Percentiles rank a stretch among this genome's conserved stretches.
Evolutionary conservation across 768 basidiomycete genomes (phyloP).

Genomic region (Termitomyces bulborhizus): DNA sequence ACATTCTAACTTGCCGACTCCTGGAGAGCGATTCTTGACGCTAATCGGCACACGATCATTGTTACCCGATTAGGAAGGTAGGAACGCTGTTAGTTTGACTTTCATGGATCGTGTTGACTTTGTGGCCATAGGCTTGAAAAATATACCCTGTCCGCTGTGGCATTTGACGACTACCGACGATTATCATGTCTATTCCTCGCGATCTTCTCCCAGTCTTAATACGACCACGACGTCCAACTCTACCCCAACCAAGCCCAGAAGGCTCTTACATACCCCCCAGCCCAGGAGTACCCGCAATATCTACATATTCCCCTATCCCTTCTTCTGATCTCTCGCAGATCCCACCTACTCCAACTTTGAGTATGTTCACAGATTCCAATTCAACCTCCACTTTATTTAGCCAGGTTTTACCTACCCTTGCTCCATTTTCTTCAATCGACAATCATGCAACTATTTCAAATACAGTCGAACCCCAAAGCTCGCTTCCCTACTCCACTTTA

Average conservation of each 20-base stretch:
- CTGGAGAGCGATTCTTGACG: neutral
- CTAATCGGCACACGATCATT: neutral
- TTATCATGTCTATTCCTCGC: constrained; percentile 9
- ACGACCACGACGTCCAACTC: constrained; percentile 13
- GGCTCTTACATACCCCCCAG: constrained; percentile 6
- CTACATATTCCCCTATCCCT: constrained; percentile 7
- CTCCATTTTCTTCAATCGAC: constrained; percentile 7
- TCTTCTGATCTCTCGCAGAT: neutral
- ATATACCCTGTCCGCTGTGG: constrained; percentile 16
- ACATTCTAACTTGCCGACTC: neutral
- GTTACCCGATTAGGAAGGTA: constrained; percentile 11
- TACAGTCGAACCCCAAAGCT: constrained; percentile 9
- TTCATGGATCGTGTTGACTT: constrained; percentile 7
- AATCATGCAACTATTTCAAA: constrained; percentile 15
- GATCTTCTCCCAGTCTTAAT: neutral
- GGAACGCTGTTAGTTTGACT: constrained; percentile 8
- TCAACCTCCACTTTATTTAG: neutral
- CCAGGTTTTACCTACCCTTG: constrained; percentile 16
- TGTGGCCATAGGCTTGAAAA: constrained; percentile 3
- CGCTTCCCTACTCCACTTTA: constrained; percentile 15
- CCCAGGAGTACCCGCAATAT: neutral
- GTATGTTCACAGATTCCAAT: neutral
- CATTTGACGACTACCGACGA: constrained; percentile 13
- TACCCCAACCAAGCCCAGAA: neutral
- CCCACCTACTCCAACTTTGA: neutral